phyloP scores from a whole-genome alignment of 2,329 filamentous ascomycete species.

The Talaromyces sp. region DNA sequence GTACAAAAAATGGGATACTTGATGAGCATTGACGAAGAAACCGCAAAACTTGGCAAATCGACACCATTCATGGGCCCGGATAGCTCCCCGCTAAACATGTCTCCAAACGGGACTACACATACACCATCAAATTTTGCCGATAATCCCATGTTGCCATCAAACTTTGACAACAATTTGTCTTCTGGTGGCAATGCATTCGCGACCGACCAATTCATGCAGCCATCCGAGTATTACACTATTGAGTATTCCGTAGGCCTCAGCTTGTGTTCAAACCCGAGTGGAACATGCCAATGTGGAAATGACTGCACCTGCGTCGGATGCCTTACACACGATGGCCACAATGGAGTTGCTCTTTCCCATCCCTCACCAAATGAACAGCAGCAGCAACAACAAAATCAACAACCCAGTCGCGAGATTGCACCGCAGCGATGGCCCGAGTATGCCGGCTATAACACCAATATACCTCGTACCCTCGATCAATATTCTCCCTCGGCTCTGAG shows the following conservation, averaged over 20 bases:
- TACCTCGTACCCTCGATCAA: constrained; percentile 8
- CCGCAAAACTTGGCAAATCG: constrained; percentile 18
- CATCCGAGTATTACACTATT: constrained; percentile 37
- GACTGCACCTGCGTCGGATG: constrained; percentile 51
- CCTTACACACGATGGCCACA: constrained; percentile 47
- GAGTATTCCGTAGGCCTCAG: constrained; percentile 35
- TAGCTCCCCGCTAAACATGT: constrained; percentile 6
- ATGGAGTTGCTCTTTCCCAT: constrained; percentile 33
- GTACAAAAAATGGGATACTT: constrained; percentile 43
- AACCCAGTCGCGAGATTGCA: constrained; percentile 1
- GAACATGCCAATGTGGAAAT: constrained; percentile 48
- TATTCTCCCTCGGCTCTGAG: constrained; percentile 11
- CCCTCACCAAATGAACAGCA: constrained; percentile 7
- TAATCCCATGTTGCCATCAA: constrained; percentile 1
- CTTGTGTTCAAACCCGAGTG: constrained; percentile 43
- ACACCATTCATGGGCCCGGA: constrained; percentile 16
- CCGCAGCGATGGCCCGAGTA: constrained; percentile 1
- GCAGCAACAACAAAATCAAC: background rate
- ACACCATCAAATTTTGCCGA: background rate
- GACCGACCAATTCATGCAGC: constrained; percentile 31
- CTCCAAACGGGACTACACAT: background rate
- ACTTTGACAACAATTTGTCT: constrained; percentile 7
- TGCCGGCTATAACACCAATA: background rate
- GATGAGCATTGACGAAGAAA: constrained; percentile 30
- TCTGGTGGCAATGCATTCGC: constrained; percentile 16